A percentile compares a stretch with the other conserved stretches of the same genome.
These are phyloP conservation scores for Cruciata laevipes DNA, from an alignment of 257 asterid genomes.

Conservation along the genomic window DNA sequence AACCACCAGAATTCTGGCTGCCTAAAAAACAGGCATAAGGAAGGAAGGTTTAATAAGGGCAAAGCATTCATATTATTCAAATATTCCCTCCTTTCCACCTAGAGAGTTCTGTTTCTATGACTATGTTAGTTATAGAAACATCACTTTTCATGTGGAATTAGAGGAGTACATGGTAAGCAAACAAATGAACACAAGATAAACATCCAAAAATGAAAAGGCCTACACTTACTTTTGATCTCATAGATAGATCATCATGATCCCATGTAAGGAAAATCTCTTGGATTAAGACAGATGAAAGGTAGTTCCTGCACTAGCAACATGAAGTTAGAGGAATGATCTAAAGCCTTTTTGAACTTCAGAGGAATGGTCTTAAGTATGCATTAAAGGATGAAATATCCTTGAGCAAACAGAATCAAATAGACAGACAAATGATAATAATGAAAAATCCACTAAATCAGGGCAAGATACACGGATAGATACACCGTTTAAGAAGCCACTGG, in stretches of 20 bases:
- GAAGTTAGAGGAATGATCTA: not conserved
- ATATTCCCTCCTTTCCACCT: not conserved
- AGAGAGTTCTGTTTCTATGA: not conserved
- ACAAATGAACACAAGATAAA: not conserved
- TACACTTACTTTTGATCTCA: conserved; percentile 85
- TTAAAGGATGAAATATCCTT: not conserved
- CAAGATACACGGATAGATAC: not conserved
- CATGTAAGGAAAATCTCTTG: conserved; percentile 98
- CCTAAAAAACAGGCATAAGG: conserved; percentile 42
- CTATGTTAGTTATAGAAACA: not conserved
- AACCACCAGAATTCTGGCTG: conserved; percentile 88
- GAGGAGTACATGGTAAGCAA: conserved; percentile 6
- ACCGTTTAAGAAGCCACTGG: not conserved
- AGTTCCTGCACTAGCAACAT: conserved; percentile 55
- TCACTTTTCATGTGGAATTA: not conserved
- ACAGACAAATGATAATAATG: not conserved
- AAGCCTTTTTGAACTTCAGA: not conserved
- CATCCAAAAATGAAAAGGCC: conserved; percentile 1
- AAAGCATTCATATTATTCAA: conserved; percentile 4
- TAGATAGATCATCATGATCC: conserved; percentile 94
- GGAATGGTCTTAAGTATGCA: not conserved
- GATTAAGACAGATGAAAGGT: conserved; percentile 84
- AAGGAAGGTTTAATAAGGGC: conserved; percentile 13
- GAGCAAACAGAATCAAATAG: not conserved
- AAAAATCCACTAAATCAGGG: not conserved